Conservation (phyloP, 176 grass and related monocot species). For the Eleusine coracana region DNA sequence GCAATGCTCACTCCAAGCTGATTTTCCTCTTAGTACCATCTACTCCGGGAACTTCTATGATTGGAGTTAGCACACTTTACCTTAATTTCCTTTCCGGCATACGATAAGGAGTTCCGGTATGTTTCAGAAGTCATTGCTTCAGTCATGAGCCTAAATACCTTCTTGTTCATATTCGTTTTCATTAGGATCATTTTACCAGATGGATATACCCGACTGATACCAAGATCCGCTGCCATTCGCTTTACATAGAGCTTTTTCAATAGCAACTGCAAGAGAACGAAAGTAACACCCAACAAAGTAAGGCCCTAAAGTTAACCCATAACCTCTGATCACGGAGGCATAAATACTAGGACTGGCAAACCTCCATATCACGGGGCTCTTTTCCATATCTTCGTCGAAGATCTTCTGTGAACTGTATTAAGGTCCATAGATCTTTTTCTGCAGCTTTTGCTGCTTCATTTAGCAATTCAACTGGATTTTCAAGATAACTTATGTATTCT, state of each 20-base stretch:
- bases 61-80: slow-evolving; percentile 34
- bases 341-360: slow-evolving; percentile 42
- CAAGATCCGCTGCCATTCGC: slow-evolving; percentile 91
- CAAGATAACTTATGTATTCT: slow-evolving; percentile 94
- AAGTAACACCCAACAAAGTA: slow-evolving; percentile 18
- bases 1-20: neutral
- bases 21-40: slow-evolving; percentile 8
- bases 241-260: slow-evolving; percentile 92
- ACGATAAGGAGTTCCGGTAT: slow-evolving; percentile 65
- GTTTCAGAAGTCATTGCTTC: slow-evolving; percentile 80
- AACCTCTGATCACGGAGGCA: slow-evolving; percentile 16
- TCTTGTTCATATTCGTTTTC: slow-evolving; percentile 83
- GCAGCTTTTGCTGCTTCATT: slow-evolving; percentile 83
- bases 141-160: slow-evolving; percentile 86
- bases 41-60: neutral
- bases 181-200: slow-evolving; percentile 73
- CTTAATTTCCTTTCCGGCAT: slow-evolving; percentile 80
- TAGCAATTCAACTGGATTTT: slow-evolving; percentile 90
- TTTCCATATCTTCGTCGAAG: slow-evolving; percentile 79
- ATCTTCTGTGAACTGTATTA: slow-evolving; percentile 83
- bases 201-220: slow-evolving; percentile 76
- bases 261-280: slow-evolving; percentile 66
- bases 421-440: slow-evolving; percentile 82
- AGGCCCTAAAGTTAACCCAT: slow-evolving; percentile 19
- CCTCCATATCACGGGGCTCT: slow-evolving; percentile 95